These are phyloP conservation scores for Mycena rosella DNA, from an alignment of 768 basidiomycete genomes.

Conservation along the genomic window DNA sequence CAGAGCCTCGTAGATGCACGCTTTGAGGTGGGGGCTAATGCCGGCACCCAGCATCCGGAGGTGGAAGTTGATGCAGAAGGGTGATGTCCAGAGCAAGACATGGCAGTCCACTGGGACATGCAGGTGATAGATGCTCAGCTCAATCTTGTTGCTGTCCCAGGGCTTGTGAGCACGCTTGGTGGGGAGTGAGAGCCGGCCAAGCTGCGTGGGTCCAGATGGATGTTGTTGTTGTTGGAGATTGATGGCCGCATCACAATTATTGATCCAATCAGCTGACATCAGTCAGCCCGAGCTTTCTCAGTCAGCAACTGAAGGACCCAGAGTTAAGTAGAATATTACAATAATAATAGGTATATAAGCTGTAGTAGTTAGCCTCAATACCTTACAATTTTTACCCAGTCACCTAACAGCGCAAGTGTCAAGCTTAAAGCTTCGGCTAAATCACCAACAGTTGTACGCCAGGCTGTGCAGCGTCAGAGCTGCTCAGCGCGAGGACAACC, in stretches of 20 bases:
- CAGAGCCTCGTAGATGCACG: neutral
- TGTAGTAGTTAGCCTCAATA: too few species aligned
- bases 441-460: too few species aligned
- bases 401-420: too few species aligned
- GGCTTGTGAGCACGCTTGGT: neutral
- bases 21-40: neutral
- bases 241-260: too few species aligned
- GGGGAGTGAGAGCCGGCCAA: neutral
- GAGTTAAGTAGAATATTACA: too few species aligned
- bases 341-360: too few species aligned
- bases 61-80: neutral
- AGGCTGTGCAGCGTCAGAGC: neutral
- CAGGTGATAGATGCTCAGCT: neutral
- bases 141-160: conserved; percentile 1
- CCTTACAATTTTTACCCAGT: too few species aligned
- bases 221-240: too few species aligned
- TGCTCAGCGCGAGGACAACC: neutral
- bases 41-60: neutral
- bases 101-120: conserved; percentile 6
- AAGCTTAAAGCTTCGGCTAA: too few species aligned
- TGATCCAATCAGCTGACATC: too few species aligned
- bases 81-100: conserved; percentile 6
- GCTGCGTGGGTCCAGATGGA: neutral
- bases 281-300: too few species aligned
- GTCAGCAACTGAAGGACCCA: too few species aligned